Evolutionary conservation across 768 basidiomycete genomes (phyloP).

Genomic region (Strobilomyces dryophilus): DNA sequence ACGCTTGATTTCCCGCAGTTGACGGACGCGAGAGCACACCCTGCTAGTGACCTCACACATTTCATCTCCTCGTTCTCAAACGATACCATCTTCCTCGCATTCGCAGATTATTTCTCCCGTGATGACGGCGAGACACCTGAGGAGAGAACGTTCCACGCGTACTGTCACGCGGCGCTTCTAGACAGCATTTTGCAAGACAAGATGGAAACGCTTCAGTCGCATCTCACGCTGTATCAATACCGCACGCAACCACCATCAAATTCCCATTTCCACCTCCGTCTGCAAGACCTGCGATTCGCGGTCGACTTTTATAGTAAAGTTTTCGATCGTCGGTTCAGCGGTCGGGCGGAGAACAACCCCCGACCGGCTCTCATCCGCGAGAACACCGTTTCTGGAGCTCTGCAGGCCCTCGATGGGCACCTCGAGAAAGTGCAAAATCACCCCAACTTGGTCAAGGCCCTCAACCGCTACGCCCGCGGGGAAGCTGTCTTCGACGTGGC

Average conservation of each 20-base stretch:
- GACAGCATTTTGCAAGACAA: slow-evolving; percentile 94
- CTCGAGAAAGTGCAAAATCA: slow-evolving; percentile 41
- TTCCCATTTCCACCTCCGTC: slow-evolving; percentile 58
- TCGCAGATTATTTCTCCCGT: slow-evolving; percentile 74
- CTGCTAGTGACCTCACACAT: slow-evolving; percentile 71
- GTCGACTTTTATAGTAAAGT: slow-evolving; percentile 74
- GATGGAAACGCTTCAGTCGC: slow-evolving; percentile 68
- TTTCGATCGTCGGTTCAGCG: slow-evolving; percentile 72
- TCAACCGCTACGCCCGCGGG: slow-evolving; percentile 56
- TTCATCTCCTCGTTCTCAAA: slow-evolving; percentile 88
- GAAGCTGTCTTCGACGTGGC: slow-evolving; percentile 34
- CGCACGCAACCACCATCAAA: slow-evolving; percentile 56
- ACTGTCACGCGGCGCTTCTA: slow-evolving; percentile 71
- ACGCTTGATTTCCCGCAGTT: slow-evolving; percentile 81
- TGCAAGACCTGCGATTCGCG: slow-evolving; percentile 73
- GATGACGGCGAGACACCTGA: slow-evolving; percentile 52
- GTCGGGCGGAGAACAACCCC: slow-evolving; percentile 58
- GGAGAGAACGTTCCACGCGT: slow-evolving; percentile 62
- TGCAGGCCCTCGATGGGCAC: slow-evolving; percentile 57
- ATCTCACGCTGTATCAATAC: slow-evolving; percentile 67
- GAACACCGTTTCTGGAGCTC: slow-evolving; percentile 61
- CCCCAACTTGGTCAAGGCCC: slow-evolving; percentile 24
- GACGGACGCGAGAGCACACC: slow-evolving; percentile 60
- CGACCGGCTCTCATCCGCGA: slow-evolving; percentile 70
- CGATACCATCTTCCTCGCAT: slow-evolving; percentile 72